These are phyloP conservation scores for Pythium folliculosum DNA, from an alignment of 352 stramenopile species.

Conservation along the genomic window DNA sequence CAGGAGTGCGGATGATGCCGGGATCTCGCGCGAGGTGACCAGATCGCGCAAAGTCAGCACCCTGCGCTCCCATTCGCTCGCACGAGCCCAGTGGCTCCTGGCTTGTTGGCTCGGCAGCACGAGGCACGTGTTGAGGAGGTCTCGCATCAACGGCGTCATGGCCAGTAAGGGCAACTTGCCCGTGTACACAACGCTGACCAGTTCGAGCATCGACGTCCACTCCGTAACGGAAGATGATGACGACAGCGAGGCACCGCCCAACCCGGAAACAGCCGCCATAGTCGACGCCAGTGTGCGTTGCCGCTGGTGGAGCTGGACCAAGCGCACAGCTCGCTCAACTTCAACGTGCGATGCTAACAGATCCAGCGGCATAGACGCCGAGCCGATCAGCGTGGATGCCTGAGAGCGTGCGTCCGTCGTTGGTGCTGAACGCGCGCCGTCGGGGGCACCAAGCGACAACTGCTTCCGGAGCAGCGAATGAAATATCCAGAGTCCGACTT, in stretches of 20 bases:
- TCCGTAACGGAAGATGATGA: neutral
- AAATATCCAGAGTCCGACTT: slow-evolving; percentile 48
- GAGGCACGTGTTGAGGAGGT: slow-evolving; percentile 15
- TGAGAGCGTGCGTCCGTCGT: neutral
- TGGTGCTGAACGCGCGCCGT: neutral
- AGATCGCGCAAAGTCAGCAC: slow-evolving; percentile 6
- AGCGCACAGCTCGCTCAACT: slow-evolving; percentile 11
- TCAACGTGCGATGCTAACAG: slow-evolving; percentile 50
- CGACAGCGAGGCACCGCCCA: neutral
- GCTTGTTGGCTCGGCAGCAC: neutral
- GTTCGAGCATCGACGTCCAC: slow-evolving; percentile 4
- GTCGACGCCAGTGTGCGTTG: slow-evolving; percentile 15
- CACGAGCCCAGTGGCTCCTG: neutral
- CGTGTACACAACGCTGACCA: slow-evolving; percentile 11
- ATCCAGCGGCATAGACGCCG: slow-evolving; percentile 28
- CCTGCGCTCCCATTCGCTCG: slow-evolving; percentile 3
- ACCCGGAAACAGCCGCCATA: slow-evolving; percentile 14
- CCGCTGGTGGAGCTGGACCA: slow-evolving; percentile 26
- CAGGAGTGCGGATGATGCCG: neutral
- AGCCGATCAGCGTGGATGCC: neutral
- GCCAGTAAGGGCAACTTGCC: slow-evolving; percentile 29
- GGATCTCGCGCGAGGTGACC: neutral
- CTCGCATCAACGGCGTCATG: slow-evolving; percentile 19
- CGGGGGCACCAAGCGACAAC: neutral
- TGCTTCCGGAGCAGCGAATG: slow-evolving; percentile 47